phyloP scores from a whole-genome alignment of 352 stramenopile genomes.

The Globisporangium canariense region DNA sequence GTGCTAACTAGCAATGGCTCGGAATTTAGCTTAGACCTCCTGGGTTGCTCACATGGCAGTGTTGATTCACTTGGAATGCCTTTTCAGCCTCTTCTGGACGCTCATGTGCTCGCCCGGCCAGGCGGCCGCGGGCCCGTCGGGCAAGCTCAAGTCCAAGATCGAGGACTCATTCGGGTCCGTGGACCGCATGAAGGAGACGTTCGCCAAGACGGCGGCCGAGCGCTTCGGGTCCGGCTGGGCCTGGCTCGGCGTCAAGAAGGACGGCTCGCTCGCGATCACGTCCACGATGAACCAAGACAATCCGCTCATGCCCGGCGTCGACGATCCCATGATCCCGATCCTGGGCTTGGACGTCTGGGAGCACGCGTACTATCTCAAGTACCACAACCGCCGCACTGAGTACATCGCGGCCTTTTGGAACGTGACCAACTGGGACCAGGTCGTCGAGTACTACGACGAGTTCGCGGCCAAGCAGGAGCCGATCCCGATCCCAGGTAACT shows the following conservation, averaged over 20 bases:
- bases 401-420: slow-evolving; percentile 59
- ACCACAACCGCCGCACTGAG: slow-evolving; percentile 78
- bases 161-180: slow-evolving; percentile 37
- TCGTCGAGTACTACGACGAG: slow-evolving; percentile 58
- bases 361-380: slow-evolving; percentile 96
- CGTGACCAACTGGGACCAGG: slow-evolving; percentile 41
- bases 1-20: not conserved
- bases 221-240: slow-evolving; percentile 62
- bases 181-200: slow-evolving; percentile 54
- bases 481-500: slow-evolving; percentile 49
- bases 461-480: slow-evolving; percentile 47
- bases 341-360: slow-evolving; percentile 96
- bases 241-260: slow-evolving; percentile 47
- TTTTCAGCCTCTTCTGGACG: slow-evolving; percentile 18
- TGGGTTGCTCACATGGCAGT: not conserved
- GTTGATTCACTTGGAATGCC: not conserved
- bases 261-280: slow-evolving; percentile 82
- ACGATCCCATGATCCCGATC: slow-evolving; percentile 87
- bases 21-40: not conserved
- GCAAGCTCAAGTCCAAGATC: slow-evolving; percentile 43
- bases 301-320: slow-evolving; percentile 65
- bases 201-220: slow-evolving; percentile 32
- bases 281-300: slow-evolving; percentile 91
- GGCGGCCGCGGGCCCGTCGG: slow-evolving; percentile 12
- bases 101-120: slow-evolving; percentile 26